Conservation (phyloP, 2,329 filamentous ascomycete genomes). For the Talaromyces sp. region DNA sequence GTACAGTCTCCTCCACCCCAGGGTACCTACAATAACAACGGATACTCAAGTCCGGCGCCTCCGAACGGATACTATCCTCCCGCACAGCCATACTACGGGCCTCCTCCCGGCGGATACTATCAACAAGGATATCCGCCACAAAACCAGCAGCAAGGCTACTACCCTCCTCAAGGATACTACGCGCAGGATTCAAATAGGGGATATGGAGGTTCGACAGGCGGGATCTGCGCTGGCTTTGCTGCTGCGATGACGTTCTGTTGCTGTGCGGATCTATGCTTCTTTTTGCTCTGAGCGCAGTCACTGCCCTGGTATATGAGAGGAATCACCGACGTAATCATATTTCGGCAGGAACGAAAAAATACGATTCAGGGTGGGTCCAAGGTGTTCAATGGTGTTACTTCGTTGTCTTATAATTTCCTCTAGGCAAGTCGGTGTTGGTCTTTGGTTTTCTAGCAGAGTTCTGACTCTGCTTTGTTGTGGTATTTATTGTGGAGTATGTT, state of each 20-base stretch:
- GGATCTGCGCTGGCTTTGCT: constrained; percentile 43
- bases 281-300: background rate
- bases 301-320: background rate
- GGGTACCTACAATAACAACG: constrained; percentile 20
- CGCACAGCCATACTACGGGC: constrained; percentile 24
- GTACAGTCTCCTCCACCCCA: constrained; percentile 20
- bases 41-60: constrained; percentile 16
- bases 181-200: background rate
- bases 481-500: constrained; percentile 24
- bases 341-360: background rate
- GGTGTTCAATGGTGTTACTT: background rate
- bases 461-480: background rate
- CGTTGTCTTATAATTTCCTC: background rate
- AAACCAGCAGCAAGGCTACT: constrained; percentile 33
- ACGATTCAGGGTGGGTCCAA: background rate
- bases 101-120: constrained; percentile 27
- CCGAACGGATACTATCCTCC: constrained; percentile 31
- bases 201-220: constrained; percentile 17
- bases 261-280: constrained; percentile 30
- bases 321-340: background rate
- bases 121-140: constrained; percentile 24
- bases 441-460: background rate
- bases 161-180: constrained; percentile 22
- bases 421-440: background rate
- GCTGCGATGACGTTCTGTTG: constrained; percentile 45